Conservation (phyloP, 495 filamentous ascomycete genomes). For the Hypoxylon fragiforme region DNA sequence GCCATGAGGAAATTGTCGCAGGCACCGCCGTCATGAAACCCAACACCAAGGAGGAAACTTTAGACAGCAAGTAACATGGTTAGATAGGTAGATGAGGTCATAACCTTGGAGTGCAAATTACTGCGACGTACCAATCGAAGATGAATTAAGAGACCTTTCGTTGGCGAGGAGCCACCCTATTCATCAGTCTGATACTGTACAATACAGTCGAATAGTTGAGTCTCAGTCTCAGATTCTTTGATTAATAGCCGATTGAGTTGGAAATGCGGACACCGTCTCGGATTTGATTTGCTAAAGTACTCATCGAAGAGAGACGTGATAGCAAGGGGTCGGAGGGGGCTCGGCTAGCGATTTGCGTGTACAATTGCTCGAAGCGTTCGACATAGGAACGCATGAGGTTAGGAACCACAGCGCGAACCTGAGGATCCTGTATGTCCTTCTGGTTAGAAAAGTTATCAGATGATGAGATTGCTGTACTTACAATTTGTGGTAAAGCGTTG, state of each 20-base stretch:
- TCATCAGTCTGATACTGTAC: too few species aligned
- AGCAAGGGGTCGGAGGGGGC: conserved; percentile 59
- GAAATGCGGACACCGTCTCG: conserved; percentile 5
- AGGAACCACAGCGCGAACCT: conserved; percentile 72
- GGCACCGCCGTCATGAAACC: too few species aligned
- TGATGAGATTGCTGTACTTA: conserved; percentile 40
- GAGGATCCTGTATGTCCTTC: conserved; percentile 61
- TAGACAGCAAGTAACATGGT: too few species aligned
- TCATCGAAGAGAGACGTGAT: conserved; percentile 31
- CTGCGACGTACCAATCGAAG: conserved; percentile 8
- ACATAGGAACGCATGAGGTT: conserved; percentile 74
- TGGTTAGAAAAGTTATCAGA: conserved; percentile 24
- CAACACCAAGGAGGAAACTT: too few species aligned
- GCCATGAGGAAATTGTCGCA: too few species aligned
- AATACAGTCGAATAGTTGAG: too few species aligned
- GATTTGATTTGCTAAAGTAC: conserved; percentile 26
- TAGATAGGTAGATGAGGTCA: background rate
- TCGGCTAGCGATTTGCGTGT: conserved; percentile 65
- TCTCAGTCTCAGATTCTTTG: too few species aligned
- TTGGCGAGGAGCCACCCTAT: background rate
- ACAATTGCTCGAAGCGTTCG: conserved; percentile 69
- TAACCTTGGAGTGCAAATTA: too few species aligned
- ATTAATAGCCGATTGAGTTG: conserved; percentile 8
- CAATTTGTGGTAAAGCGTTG: conserved; percentile 47
- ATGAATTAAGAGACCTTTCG: background rate